Percentiles rank a stretch among this genome's conserved stretches.
phyloP scores from a whole-genome alignment of 78 protist genomes.

The Dictyostelium citrinum region DNA sequence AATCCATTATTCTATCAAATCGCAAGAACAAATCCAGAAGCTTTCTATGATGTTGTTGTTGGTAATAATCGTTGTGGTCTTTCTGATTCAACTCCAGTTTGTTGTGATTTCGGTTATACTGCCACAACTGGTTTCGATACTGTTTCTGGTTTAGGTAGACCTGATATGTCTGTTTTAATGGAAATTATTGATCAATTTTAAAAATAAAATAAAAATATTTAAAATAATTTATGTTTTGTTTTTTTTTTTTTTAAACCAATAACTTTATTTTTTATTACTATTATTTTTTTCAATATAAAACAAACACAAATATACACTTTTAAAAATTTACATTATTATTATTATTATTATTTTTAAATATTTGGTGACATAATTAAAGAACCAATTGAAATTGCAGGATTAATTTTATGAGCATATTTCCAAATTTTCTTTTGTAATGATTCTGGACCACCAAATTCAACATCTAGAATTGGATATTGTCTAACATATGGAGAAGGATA shows the following conservation, averaged over 20 bases:
- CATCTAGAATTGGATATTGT: slow-evolving; percentile 29
- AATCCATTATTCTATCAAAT: slow-evolving; percentile 76
- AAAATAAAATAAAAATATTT: neutral
- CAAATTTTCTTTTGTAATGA: slow-evolving; percentile 21
- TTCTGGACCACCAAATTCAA: slow-evolving; percentile 48
- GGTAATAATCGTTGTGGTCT: slow-evolving; percentile 83
- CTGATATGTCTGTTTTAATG: slow-evolving; percentile 56
- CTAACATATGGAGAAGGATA: slow-evolving; percentile 53
- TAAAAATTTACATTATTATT: no score
- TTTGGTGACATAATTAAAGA: slow-evolving; percentile 56
- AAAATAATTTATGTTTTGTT: no score
- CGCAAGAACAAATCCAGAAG: slow-evolving; percentile 36
- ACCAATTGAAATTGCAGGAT: slow-evolving; percentile 49
- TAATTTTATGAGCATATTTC: slow-evolving; percentile 40
- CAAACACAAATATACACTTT: no score
- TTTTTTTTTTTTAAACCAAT: no score
- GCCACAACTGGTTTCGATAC: slow-evolving; percentile 18
- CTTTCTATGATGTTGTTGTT: slow-evolving; percentile 75
- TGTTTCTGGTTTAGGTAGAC: slow-evolving; percentile 47
- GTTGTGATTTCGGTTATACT: slow-evolving; percentile 76
- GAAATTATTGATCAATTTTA: slow-evolving; percentile 13
- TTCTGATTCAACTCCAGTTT: slow-evolving; percentile 50
- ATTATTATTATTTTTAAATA: slow-evolving; percentile 6
- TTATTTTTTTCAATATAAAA: no score
- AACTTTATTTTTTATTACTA: no score